A percentile compares a stretch with the other conserved stretches of the same genome.
Conservation (phyloP, 352 stramenopile species). For the Phytopythium vexans region DNA sequence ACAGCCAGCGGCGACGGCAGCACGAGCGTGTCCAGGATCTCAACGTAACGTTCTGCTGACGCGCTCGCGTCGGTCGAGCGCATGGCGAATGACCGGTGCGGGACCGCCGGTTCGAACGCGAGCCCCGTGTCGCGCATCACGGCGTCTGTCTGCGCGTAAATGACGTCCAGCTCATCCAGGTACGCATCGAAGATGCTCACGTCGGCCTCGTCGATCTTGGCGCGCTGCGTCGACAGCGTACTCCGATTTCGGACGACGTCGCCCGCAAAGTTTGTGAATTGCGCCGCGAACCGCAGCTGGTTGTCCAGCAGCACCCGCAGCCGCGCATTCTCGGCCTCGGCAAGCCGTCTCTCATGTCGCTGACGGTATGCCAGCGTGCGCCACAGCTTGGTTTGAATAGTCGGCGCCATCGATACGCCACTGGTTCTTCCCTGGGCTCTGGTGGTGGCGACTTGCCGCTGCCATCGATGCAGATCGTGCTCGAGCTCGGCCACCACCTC, state of each 20-base stretch:
- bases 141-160: background rate
- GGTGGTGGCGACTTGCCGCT: background rate
- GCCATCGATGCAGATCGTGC: background rate
- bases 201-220: background rate
- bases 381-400: background rate
- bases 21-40: background rate
- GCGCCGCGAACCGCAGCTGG: constrained; percentile 3
- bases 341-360: background rate
- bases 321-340: constrained; percentile 2
- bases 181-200: background rate
- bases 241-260: background rate
- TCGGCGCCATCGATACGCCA: background rate
- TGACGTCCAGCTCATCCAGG: background rate
- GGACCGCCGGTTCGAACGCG: background rate
- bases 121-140: constrained; percentile 1
- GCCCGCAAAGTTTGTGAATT: background rate
- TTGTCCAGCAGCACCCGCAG: constrained; percentile 1
- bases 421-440: background rate
- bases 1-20: background rate
- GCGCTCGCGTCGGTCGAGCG: background rate
- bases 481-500: constrained; percentile 2
- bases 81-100: background rate
- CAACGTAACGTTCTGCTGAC: background rate
- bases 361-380: background rate
- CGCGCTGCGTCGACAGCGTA: background rate